Evolutionary conservation across 768 basidiomycete genomes (phyloP).

Genomic region (Leccinum obscurum): DNA sequence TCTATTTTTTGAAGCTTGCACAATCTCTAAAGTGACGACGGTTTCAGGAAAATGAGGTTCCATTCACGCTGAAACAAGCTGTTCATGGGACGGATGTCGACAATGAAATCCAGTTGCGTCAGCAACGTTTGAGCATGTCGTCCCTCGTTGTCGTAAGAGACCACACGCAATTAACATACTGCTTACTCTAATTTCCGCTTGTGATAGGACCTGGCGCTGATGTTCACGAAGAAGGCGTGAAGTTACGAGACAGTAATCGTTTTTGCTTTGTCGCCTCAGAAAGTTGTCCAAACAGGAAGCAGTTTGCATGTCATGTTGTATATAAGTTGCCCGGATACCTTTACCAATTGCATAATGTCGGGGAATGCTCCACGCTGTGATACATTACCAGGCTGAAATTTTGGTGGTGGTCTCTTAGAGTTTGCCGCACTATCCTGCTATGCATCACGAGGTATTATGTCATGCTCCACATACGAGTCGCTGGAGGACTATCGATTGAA

Average conservation of each 20-base stretch:
- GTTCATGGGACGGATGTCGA: constrained; percentile 4
- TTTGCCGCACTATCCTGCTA: too few relatives aligned
- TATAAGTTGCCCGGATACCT: not conserved
- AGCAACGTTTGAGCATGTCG: constrained; percentile 18
- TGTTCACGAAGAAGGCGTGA: constrained; percentile 8
- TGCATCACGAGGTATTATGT: too few relatives aligned
- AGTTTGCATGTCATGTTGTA: not conserved
- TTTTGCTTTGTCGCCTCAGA: not conserved
- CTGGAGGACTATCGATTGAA: not conserved
- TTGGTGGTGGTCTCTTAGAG: too few relatives aligned
- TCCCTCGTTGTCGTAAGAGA: constrained; percentile 26
- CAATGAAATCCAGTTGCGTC: constrained; percentile 2
- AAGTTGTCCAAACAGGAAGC: not conserved
- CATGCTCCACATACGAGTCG: not conserved
- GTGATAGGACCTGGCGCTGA: constrained; percentile 27
- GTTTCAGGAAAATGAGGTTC: constrained; percentile 12
- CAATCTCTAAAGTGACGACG: constrained; percentile 1
- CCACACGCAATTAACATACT: not conserved
- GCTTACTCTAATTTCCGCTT: constrained; percentile 4
- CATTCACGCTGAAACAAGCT: constrained; percentile 4
- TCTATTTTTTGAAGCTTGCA: not conserved
- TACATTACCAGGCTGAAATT: too few relatives aligned
- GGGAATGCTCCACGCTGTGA: too few relatives aligned
- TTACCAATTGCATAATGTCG: not conserved
- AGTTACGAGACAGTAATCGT: not conserved